These are phyloP conservation scores for Sonneratia alba DNA, from an alignment of 345 rosid genomes.

Conservation along the genomic window DNA sequence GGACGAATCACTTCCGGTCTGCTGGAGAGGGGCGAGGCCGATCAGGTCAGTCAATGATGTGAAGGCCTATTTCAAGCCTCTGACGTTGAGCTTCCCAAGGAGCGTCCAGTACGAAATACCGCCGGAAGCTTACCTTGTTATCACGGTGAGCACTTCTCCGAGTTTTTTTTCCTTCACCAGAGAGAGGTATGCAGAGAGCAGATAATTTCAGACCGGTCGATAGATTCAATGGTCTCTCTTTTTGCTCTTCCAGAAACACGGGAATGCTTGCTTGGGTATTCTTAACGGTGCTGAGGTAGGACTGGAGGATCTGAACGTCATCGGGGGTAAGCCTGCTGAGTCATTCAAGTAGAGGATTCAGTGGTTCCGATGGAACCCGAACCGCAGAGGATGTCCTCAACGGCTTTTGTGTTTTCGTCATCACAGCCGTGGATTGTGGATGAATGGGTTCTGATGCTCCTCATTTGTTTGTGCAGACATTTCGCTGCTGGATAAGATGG, in stretches of 20 bases:
- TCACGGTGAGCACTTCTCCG: constrained; percentile 40
- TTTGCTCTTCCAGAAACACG: constrained; percentile 29
- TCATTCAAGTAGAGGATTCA: not conserved
- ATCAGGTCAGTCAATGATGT: constrained; percentile 41
- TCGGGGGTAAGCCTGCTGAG: constrained; percentile 49
- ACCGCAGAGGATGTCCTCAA: not conserved
- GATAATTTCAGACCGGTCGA: too few relatives aligned
- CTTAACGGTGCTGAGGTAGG: constrained; percentile 54
- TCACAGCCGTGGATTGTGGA: not conserved
- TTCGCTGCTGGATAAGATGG: constrained; percentile 47
- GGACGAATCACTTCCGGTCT: constrained; percentile 57
- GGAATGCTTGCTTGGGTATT: constrained; percentile 84
- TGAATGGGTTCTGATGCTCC: not conserved
- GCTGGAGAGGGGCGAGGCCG: constrained; percentile 74
- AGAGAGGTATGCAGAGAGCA: too few relatives aligned
- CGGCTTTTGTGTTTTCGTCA: not conserved
- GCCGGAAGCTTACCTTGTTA: constrained; percentile 68
- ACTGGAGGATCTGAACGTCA: constrained; percentile 33
- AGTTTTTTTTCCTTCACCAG: too few relatives aligned
- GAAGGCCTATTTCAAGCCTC: constrained; percentile 48
- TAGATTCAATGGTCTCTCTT: too few relatives aligned
- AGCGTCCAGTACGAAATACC: constrained; percentile 44
- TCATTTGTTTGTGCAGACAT: constrained; percentile 8
- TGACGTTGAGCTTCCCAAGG: constrained; percentile 39
- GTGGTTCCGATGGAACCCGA: not conserved